phyloP scores from a whole-genome alignment of 163 green algal genomes.

The Volvox carteri region DNA sequence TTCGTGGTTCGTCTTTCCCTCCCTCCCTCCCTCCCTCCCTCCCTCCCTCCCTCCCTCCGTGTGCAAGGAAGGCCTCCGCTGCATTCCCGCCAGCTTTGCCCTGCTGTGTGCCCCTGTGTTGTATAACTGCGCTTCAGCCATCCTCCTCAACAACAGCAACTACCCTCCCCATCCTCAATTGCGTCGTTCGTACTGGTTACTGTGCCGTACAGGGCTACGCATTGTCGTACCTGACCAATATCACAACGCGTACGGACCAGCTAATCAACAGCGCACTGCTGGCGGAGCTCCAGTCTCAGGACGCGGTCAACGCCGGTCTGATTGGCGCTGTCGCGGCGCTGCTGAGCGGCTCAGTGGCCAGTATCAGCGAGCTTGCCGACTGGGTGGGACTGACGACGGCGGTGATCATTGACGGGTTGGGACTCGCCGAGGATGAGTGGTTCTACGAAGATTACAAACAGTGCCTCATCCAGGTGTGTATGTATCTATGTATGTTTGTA shows the following conservation, averaged over 20 bases:
- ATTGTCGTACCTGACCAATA: background rate
- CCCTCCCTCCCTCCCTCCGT: no score
- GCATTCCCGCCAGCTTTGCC: no score
- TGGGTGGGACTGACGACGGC: conserved; percentile 37
- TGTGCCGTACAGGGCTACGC: background rate
- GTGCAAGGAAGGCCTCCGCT: no score
- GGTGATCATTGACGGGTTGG: conserved; percentile 42
- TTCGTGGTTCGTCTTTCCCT: no score
- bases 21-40: no score
- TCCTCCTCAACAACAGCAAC: no score
- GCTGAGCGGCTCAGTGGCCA: background rate
- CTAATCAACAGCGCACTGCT: background rate
- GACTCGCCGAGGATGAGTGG: background rate
- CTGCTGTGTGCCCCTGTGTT: no score
- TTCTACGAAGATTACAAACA: conserved; percentile 29
- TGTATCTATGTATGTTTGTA: background rate
- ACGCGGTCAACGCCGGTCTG: background rate
- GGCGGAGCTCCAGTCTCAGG: background rate
- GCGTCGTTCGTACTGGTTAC: no score
- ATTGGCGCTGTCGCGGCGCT: conserved; percentile 6
- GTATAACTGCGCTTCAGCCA: no score
- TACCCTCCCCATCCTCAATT: no score
- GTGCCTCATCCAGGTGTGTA: conserved; percentile 32
- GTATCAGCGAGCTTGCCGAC: conserved; percentile 15
- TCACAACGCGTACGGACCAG: background rate